A percentile compares a stretch with the other conserved stretches of the same genome.
phyloP scores from a whole-genome alignment of 2,329 filamentous ascomycete species.

The Dactylellina parvicollis region DNA sequence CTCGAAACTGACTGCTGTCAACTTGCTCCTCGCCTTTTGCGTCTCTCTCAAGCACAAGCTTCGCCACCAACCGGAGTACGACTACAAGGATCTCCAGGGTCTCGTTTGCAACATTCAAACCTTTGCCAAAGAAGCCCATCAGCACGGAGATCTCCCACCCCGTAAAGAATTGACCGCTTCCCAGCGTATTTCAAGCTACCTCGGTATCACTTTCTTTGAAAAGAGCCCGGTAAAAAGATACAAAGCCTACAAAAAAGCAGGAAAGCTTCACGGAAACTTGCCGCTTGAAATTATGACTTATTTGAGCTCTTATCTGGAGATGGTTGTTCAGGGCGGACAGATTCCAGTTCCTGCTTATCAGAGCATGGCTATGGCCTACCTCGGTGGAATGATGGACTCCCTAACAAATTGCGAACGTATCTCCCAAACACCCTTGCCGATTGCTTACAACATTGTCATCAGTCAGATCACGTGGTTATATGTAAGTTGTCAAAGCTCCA shows the following conservation, averaged over 20 bases:
- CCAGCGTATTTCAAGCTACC: slow-evolving; percentile 75
- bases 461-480: slow-evolving; percentile 88
- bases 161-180: slow-evolving; percentile 65
- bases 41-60: slow-evolving; percentile 82
- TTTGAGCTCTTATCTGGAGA: slow-evolving; percentile 73
- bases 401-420: slow-evolving; percentile 79
- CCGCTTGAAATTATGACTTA: slow-evolving; percentile 82
- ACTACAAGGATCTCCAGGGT: slow-evolving; percentile 77
- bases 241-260: slow-evolving; percentile 72
- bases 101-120: slow-evolving; percentile 78
- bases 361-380: slow-evolving; percentile 65
- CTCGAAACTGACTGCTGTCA: slow-evolving; percentile 76
- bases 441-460: slow-evolving; percentile 85
- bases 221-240: slow-evolving; percentile 81
- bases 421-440: slow-evolving; percentile 80
- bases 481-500: slow-evolving; percentile 62
- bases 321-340: slow-evolving; percentile 68
- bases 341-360: slow-evolving; percentile 70
- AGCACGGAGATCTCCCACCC: slow-evolving; percentile 59
- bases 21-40: slow-evolving; percentile 80
- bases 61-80: slow-evolving; percentile 81
- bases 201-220: slow-evolving; percentile 79
- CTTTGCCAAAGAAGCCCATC: slow-evolving; percentile 70
- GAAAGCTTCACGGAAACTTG: slow-evolving; percentile 77
- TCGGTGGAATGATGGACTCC: slow-evolving; percentile 76